phyloP scores from a whole-genome alignment of 176 grass and related monocot species.

The Alopecurus myosuroides region DNA sequence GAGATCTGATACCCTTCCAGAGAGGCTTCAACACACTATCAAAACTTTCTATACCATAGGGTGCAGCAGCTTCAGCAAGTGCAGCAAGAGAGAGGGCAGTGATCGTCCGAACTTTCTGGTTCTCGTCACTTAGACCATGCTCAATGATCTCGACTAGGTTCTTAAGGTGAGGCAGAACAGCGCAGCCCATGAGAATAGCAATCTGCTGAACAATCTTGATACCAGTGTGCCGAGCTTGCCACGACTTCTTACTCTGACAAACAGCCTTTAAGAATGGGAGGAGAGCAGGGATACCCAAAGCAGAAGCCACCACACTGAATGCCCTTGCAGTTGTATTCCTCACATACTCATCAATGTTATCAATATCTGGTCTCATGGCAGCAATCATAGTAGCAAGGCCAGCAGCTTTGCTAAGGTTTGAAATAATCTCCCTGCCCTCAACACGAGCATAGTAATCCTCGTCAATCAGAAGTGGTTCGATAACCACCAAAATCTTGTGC shows the following conservation, averaged over 20 bases:
- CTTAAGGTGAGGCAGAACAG: conserved; percentile 86
- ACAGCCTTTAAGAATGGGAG: conserved; percentile 69
- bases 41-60: conserved; percentile 96
- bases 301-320: conserved; percentile 94
- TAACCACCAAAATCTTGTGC: conserved; percentile 94
- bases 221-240: conserved; percentile 85
- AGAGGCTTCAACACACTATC: conserved; percentile 90
- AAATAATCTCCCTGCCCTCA: conserved; percentile 91
- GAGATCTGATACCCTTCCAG: conserved; percentile 93
- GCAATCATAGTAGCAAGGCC: conserved; percentile 95
- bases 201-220: conserved; percentile 98
- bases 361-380: conserved; percentile 87
- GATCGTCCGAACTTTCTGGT: conserved; percentile 95
- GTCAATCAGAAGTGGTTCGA: conserved; percentile 89
- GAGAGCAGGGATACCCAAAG: conserved; percentile 80
- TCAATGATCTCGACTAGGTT: conserved; percentile 93
- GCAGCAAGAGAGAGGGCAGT: conserved; percentile 93
- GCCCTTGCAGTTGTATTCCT: conserved; percentile 94
- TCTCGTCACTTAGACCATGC: conserved; percentile 88
- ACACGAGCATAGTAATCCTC: conserved; percentile 98
- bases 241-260: conserved; percentile 62
- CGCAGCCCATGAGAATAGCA: conserved; percentile 96
- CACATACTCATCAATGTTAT: conserved; percentile 98
- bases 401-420: conserved; percentile 97
- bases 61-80: conserved; percentile 84